Evolutionary conservation across 2,329 filamentous ascomycete genomes (phyloP), one percentile per base, ranked within the genome.

Genomic region (Pochonia chlamydosporia): DNA sequence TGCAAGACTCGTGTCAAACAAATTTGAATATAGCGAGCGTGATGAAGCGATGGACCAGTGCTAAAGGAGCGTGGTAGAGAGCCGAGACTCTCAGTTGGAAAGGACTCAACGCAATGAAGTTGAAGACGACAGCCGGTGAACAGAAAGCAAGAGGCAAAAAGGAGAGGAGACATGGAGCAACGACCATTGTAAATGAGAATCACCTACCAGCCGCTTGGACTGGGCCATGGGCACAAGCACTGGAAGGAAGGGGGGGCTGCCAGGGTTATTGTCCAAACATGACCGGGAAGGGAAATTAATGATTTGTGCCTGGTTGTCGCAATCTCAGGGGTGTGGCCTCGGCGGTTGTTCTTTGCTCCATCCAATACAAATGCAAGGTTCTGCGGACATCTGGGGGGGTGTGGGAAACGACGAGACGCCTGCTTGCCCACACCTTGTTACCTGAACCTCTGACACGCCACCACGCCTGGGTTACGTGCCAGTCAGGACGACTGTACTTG

Each of bases 1-100:
- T n/a, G 14, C 14, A 11, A 24, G 44, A 48, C 43, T 48, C 35
- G 51, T 52, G 56, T 51, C 54, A 55, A 62, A 51, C 44, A 52
- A 59, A 59, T 52, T 52, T 52, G 55, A 53, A 50, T 46, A 13
- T 57, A 64, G 58, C 51, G 62, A 65, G 56, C 45, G 63, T 63
- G 48, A 48, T 56, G 49, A 56, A 56, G 51, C 52, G 48, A 53
- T 47, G n/a, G 41, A 52, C 52, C 52, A 56, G 53, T 53, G 47
- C 45, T 53, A 74, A 78, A 79, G 56, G 76, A 79, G 73, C 67
- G 76, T 79, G 70, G 59, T 71, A 72, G 75, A 78, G 74, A 76
- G 73, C 54, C 59, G 53, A 56, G 55, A 67, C 72, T 71, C 74
- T 76, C 74, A 70, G 72, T 78, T 77, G 73, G 72, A 69, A 66